These are phyloP conservation scores for Diacronema lutheri DNA, from an alignment of 78 protist genomes.

Conservation along the genomic window DNA sequence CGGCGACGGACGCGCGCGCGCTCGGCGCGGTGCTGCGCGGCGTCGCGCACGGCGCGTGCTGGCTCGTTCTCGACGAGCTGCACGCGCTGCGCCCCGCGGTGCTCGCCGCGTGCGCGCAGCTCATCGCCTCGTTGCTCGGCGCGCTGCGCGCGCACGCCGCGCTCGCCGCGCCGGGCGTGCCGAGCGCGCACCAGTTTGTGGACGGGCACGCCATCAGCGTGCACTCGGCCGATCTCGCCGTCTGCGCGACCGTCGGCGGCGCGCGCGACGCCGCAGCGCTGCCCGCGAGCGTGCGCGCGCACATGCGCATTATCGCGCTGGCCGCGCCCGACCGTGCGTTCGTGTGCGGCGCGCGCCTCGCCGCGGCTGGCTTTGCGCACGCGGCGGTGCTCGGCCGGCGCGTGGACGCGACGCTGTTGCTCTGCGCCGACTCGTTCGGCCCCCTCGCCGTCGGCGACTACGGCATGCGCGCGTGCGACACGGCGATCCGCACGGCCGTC, in stretches of 20 bases:
- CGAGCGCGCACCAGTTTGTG: slow-evolving; percentile 24
- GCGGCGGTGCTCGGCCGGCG: slow-evolving; percentile 53
- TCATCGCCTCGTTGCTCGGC: slow-evolving; percentile 56
- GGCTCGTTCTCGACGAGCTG: slow-evolving; percentile 91
- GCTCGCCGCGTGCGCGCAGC: slow-evolving; percentile 71
- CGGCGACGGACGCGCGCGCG: slow-evolving; percentile 63
- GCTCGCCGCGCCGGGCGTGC: neutral
- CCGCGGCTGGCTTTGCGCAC: slow-evolving; percentile 69
- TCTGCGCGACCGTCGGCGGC: slow-evolving; percentile 92
- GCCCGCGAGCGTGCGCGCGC: slow-evolving; percentile 85
- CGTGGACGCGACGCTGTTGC: slow-evolving; percentile 61
- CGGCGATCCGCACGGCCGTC: slow-evolving; percentile 75
- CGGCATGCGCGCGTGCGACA: slow-evolving; percentile 71
- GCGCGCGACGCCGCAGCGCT: slow-evolving; percentile 89
- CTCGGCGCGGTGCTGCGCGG: slow-evolving; percentile 81
- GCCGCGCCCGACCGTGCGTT: slow-evolving; percentile 83
- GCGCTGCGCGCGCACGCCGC: neutral
- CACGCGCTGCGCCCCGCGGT: slow-evolving; percentile 78
- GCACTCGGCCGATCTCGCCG: slow-evolving; percentile 3
- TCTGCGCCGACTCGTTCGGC: slow-evolving; percentile 79
- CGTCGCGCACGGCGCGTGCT: slow-evolving; percentile 73
- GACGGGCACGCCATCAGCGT: slow-evolving; percentile 55
- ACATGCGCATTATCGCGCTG: slow-evolving; percentile 83
- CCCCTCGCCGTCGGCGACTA: slow-evolving; percentile 78
- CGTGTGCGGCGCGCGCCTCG: slow-evolving; percentile 76